Base-by-base conservation (phyloP, 495 filamentous ascomycete genomes). In the Darksidea phi region DNA sequence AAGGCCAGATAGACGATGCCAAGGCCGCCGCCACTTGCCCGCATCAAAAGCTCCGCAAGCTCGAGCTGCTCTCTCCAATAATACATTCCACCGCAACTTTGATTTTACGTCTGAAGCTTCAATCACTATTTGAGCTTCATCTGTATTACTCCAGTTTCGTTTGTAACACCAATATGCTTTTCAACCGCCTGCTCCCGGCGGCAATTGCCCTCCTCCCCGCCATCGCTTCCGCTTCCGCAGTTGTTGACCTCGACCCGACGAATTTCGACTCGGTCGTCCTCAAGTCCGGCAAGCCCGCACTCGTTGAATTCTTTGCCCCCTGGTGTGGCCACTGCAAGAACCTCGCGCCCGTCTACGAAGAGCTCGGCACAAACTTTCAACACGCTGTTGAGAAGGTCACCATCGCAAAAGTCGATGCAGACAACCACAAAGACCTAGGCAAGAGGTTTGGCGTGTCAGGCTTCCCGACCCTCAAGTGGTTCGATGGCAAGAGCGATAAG, bases 301-400 rank as follows among this genome's bases (percentile, higher is more conserved):
- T 98, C 36, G 94, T 98, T 60, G 94, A 98, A 73, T 98, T 98
- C 82, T 98, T 97, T 75, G 94, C 94, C 48, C 94, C 94, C 57
- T 98, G 94, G 94, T 98, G 95, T 75, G 95, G 95, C 47, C 90
- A 98, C 82, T 98, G 94, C 88, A 97, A 97, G 80, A 96, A 77
- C 61, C 88, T 98, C 10, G 95, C 92, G 20, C 94, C 94, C 41
- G 78, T 94, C 54, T 98, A 94, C 74, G 94, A 98, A 74, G 88
- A 98, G 74, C 84, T 98, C n/a, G 93, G 85, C 51, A 73, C 80
- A 34, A 77, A 76, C 51, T 91, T 89, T 72, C 84, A 85, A 38
- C 84, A 81, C 62, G 83, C 85, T 64, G 83, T 86, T 65, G 86
- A 95, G 74, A 90, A 93, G 71, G 84, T 98, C 26, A 84, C 82